Percentiles rank a stretch among this genome's conserved stretches.
phyloP scores from a whole-genome alignment of 2,329 filamentous ascomycete genomes.

The Exophiala mesophila region DNA sequence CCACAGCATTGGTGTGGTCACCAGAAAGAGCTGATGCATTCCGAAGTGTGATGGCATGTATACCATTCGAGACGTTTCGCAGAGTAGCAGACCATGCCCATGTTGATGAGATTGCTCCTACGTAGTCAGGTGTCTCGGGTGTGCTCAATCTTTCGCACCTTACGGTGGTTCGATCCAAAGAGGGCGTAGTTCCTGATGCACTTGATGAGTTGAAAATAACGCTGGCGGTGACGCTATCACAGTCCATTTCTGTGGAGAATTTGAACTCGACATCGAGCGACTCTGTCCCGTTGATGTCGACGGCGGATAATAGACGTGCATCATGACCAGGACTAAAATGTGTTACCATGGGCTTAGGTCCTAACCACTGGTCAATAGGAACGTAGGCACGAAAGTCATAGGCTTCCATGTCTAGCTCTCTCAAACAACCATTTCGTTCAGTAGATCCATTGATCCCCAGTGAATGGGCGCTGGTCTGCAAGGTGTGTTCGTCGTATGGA shows the following conservation, averaged over 20 bases:
- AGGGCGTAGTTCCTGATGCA: slow-evolving; percentile 40
- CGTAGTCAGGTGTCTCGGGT: slow-evolving; percentile 35
- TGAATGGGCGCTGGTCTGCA: slow-evolving; percentile 44
- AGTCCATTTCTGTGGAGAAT: slow-evolving; percentile 59
- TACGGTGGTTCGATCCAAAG: slow-evolving; percentile 42
- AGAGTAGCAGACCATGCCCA: slow-evolving; percentile 53
- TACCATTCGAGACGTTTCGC: slow-evolving; percentile 52
- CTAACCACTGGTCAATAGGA: slow-evolving; percentile 46
- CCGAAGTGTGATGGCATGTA: slow-evolving; percentile 54
- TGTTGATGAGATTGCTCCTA: slow-evolving; percentile 50
- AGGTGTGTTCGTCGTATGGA: slow-evolving; percentile 52
- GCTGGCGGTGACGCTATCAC: slow-evolving; percentile 47
- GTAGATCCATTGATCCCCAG: slow-evolving; percentile 47
- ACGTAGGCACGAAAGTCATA: slow-evolving; percentile 60
- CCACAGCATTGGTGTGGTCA: slow-evolving; percentile 47
- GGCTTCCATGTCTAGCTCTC: slow-evolving; percentile 47
- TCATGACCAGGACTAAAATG: slow-evolving; percentile 60
- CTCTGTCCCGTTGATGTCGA: slow-evolving; percentile 37
- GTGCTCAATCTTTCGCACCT: slow-evolving; percentile 42
- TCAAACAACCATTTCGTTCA: slow-evolving; percentile 52
- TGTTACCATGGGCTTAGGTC: slow-evolving; percentile 55
- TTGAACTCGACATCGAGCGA: slow-evolving; percentile 50
- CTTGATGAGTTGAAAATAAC: slow-evolving; percentile 53
- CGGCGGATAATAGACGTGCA: slow-evolving; percentile 48
- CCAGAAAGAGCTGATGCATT: slow-evolving; percentile 44